Base-by-base conservation (phyloP, 192 early-diverging fungal genomes). In the Piromyces sp. region DNA sequence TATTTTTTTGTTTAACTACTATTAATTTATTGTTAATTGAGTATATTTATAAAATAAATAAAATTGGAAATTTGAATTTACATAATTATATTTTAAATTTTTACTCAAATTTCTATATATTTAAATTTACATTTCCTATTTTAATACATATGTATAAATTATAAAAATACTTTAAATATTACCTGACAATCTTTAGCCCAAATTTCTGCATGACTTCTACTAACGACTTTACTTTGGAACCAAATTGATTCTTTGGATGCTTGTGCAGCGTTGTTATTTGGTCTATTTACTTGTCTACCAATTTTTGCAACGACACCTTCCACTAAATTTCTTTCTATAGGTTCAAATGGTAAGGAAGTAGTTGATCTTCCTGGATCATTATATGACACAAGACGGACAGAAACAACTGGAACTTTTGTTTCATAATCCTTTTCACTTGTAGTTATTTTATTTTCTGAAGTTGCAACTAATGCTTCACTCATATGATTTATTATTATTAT, bases 171-270 rank as follows among this genome's bases (percentile, higher is more conserved):
- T 33, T 38, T 28, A 13, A 80, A 9, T 80, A 81, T 38, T 30
- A 91, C 89, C 85, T 89, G 90, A 5, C 92, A 92, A 83, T 89
- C 88, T 81, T 95, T 93, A 14, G 90, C 89, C 92, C 95, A 98
- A 80, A 99, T 92, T 85, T 98, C 97, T 5, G 96, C 96, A 82
- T 99, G 97, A 82, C 89, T 92, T 51, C 97, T 90, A 80, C 91
- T 93, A 12, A 98, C 97, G 79, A 99, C 97, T 85, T 99, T 99
- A 87, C 92, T 93, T 86, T 94, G 92, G 88, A 95, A 95, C 36
- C 93, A 93, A 58, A 95, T 90, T 29, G 91, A 87, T 85, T 94
- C 81, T 30, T 33, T 30, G 5, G 16, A 19, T 36, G 31, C 36
- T 80, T 82, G 82, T 7, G 51, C 51, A 68, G 26, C 26, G n/a